Base-by-base conservation (phyloP, 2,329 filamentous ascomycete genomes). In the Endocalyx cinctus region DNA sequence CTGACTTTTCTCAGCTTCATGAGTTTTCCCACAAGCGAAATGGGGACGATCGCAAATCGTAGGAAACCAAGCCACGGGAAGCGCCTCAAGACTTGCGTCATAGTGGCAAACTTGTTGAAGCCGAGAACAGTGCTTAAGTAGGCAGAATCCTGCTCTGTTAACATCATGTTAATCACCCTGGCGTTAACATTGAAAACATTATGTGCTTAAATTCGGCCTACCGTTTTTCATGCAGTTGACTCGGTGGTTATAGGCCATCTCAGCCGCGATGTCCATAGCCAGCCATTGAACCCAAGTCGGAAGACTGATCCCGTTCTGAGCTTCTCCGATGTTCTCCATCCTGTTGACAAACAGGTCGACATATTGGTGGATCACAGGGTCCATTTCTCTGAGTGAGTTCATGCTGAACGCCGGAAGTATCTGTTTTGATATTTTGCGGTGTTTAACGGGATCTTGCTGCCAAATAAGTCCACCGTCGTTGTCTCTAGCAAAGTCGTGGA, bases 381-480 rank as follows among this genome's bases (percentile, higher is more conserved):
- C 45, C 17, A 45, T 51, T 0, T 40, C 41, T n/a, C 27, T 38
- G 7, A 46, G 35, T 3, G 46, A 34, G 3, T 32, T 20, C 1
- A 27, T 17, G n/a, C 46, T 52, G 29, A 53, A 53, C 5, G 48
- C 50, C 0, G 46, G 48, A 1, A 37, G 27, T 4, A 51, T 5
- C 27, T 46, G 34, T 25, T 46, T 52, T 13, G 44, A 32, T 2
- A 50, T 38, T 12, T 36, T 20, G 2, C 42, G 43, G 22, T 46
- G 50, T 11, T 37, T 37, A 4, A 39, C 32, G 7, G 47, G 48
- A 18, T 52, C 44, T 27, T 32, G 31, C 27, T 52, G 48, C 43
- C 42, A 49, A 6, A 44, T 41, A 14, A 51, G 27, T 7, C 46
- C 48, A 5, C 41, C 37, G n/a, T 39, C 33, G 5, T 43, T 31